These are phyloP conservation scores for Wickerhamomyces chambardii DNA, from an alignment of 805 yeast species.

Conservation along the genomic window DNA sequence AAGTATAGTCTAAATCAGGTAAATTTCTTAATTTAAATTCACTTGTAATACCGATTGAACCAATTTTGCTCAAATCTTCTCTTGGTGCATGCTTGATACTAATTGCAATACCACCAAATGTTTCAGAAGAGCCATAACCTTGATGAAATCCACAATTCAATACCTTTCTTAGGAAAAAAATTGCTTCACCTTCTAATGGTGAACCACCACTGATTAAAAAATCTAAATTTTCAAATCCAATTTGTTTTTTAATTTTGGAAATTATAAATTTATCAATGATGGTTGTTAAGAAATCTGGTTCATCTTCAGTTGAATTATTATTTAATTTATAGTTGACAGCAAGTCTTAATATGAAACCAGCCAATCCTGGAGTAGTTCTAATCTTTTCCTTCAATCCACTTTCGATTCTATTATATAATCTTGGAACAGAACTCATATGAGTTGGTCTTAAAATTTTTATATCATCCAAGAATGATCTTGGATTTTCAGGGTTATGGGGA, in stretches of 20 bases:
- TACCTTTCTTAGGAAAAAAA: conserved; percentile 52
- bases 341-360: conserved; percentile 29
- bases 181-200: conserved; percentile 56
- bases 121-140: conserved; percentile 74
- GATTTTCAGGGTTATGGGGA: conserved; percentile 44
- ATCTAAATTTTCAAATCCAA: conserved; percentile 38
- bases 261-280: conserved; percentile 28
- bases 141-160: conserved; percentile 47
- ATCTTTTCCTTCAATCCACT: conserved; percentile 44
- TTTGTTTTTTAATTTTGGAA: conserved; percentile 31
- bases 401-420: conserved; percentile 55
- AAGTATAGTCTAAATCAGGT: conserved; percentile 50
- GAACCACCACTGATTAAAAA: conserved; percentile 53
- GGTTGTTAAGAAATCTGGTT: conserved; percentile 22
- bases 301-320: conserved; percentile 27
- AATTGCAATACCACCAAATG: conserved; percentile 51
- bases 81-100: conserved; percentile 35
- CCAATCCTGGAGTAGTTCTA: conserved; percentile 33
- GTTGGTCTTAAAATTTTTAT: conserved; percentile 45
- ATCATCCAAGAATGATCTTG: conserved; percentile 47
- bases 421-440: conserved; percentile 48
- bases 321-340: conserved; percentile 31
- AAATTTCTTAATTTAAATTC: conserved; percentile 57
- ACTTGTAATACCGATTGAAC: conserved; percentile 43
- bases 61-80: conserved; percentile 42